Conservation (phyloP, 2,329 filamentous ascomycete species). For the Claviceps maximensis region DNA sequence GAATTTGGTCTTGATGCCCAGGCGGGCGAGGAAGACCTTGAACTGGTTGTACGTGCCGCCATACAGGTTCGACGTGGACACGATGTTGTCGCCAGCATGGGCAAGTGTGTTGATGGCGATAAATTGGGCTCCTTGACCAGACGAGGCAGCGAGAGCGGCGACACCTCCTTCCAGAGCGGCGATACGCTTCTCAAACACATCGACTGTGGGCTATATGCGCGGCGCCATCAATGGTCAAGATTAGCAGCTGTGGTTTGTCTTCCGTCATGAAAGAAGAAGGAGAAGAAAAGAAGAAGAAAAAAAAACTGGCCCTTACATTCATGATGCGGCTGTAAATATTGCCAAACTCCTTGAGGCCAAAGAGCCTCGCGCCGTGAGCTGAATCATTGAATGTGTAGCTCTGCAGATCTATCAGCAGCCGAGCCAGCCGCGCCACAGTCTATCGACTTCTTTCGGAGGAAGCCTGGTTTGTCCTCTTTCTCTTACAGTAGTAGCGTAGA, state of each 20-base stretch:
- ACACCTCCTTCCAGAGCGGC: conserved; percentile 91
- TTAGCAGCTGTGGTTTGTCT: not conserved
- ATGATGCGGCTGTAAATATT: conserved; percentile 97
- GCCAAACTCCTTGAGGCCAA: conserved; percentile 90
- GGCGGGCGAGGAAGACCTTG: conserved; percentile 77
- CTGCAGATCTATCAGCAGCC: conserved; percentile 25
- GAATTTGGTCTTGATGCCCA: conserved; percentile 83
- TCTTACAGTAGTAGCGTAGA: conserved; percentile 73
- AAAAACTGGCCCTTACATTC: conserved; percentile 50
- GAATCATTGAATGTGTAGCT: conserved; percentile 93
- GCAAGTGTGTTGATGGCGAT: conserved; percentile 79
- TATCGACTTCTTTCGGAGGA: not conserved
- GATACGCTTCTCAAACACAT: conserved; percentile 92
- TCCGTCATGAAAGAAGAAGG: too few relatives aligned
- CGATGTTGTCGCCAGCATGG: conserved; percentile 80
- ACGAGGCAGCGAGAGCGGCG: conserved; percentile 71
- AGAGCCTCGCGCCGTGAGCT: conserved; percentile 85
- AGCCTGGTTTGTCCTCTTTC: not conserved
- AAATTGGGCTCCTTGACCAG: conserved; percentile 85
- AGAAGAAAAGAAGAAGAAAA: too few relatives aligned
- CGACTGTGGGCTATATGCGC: conserved; percentile 64
- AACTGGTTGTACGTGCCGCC: conserved; percentile 96
- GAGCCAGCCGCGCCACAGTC: not conserved
- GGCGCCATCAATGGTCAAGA: not conserved
- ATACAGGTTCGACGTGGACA: conserved; percentile 82